Percentiles rank a stretch among this genome's conserved stretches.
phyloP scores from a whole-genome alignment of 192 early-diverging fungal species.

The Coemansia furcata region DNA sequence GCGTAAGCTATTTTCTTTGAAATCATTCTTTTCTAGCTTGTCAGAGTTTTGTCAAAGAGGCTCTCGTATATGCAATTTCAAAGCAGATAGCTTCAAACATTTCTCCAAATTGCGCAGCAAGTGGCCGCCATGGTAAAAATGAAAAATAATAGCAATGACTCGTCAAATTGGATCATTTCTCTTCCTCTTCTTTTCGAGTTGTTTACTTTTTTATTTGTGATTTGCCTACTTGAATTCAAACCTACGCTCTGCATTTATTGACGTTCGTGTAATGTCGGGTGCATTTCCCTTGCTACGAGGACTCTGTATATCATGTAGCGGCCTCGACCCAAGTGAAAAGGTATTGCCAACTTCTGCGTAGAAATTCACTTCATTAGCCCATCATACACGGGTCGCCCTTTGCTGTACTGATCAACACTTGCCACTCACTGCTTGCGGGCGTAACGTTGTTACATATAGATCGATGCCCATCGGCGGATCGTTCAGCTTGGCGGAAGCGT shows the following conservation, averaged over 20 bases:
- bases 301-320: constrained; percentile 49
- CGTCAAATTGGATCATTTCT: no score
- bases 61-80: neutral
- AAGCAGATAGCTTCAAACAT: no score
- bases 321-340: constrained; percentile 38
- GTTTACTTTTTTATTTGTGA: neutral
- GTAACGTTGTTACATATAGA: constrained; percentile 8
- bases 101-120: neutral
- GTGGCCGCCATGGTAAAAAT: neutral
- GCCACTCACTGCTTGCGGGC: neutral
- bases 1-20: constrained; percentile 24
- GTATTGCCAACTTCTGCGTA: constrained; percentile 1
- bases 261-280: constrained; percentile 4
- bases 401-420: neutral
- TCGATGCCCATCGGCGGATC: constrained; percentile 28
- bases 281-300: constrained; percentile 26
- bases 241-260: neutral
- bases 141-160: neutral
- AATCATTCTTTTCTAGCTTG: neutral
- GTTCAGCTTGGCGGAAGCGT: constrained; percentile 38
- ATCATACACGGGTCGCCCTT: no score
- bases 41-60: neutral
- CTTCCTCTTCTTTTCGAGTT: neutral
- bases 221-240: neutral
- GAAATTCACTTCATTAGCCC: neutral